Evolutionary conservation across 163 green algal genomes (phyloP).

Genomic region (Volvox carteri): DNA sequence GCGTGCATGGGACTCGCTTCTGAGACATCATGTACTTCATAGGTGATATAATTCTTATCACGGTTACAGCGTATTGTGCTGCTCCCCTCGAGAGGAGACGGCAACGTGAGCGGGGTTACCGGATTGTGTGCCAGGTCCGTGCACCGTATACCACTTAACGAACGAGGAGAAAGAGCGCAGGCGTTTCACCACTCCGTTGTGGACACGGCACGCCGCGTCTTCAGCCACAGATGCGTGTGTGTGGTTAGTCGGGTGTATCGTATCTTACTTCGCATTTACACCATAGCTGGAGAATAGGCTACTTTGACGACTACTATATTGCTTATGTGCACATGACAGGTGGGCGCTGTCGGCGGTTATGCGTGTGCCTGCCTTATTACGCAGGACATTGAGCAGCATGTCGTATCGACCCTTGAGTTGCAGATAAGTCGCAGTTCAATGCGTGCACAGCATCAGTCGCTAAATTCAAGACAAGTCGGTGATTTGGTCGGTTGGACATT

Average conservation of each 20-base stretch:
- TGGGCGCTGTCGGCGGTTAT: too few species aligned
- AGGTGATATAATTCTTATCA: too few species aligned
- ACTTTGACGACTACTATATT: background rate
- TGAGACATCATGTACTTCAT: background rate
- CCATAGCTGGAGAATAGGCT: background rate
- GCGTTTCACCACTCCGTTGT: background rate
- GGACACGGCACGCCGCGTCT: background rate
- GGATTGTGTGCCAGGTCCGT: too few species aligned
- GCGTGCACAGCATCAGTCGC: too few species aligned
- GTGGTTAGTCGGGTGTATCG: background rate
- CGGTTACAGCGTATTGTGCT: background rate
- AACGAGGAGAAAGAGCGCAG: background rate
- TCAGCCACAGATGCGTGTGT: background rate
- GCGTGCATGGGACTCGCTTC: constrained; percentile 18
- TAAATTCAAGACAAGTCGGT: too few species aligned
- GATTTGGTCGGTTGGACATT: too few species aligned
- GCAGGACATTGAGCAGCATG: too few species aligned
- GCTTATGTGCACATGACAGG: background rate
- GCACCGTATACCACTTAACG: too few species aligned
- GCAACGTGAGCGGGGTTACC: background rate
- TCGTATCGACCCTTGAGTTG: too few species aligned
- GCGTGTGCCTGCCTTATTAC: background rate
- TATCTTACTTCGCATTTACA: background rate
- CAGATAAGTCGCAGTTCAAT: too few species aligned
- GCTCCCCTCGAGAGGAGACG: background rate